Evolutionary conservation across 495 filamentous ascomycete species (phyloP).

Genomic region (Lasiosphaeria hispida): DNA sequence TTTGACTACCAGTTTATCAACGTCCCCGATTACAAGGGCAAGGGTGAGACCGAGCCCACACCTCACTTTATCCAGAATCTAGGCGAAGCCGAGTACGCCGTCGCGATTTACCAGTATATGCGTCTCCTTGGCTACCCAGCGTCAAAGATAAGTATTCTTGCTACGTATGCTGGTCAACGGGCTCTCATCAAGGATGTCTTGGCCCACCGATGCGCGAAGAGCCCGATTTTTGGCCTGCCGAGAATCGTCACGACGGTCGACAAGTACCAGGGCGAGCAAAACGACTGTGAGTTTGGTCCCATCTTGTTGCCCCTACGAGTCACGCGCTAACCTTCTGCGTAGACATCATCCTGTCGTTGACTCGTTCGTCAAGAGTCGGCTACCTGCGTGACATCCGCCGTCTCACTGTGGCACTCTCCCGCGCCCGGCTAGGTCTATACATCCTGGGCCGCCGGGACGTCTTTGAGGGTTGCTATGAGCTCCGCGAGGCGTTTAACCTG

Average conservation of each 20-base stretch:
- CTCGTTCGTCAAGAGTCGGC: slow-evolving; percentile 83
- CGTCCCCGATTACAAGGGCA: slow-evolving; percentile 89
- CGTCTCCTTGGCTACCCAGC: slow-evolving; percentile 94
- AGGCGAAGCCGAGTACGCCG: slow-evolving; percentile 94
- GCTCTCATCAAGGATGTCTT: slow-evolving; percentile 89
- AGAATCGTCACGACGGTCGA: slow-evolving; percentile 92
- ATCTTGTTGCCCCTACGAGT: background rate
- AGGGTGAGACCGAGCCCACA: slow-evolving; percentile 84
- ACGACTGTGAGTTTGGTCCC: slow-evolving; percentile 73
- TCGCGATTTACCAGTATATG: slow-evolving; percentile 97
- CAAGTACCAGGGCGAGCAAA: slow-evolving; percentile 99
- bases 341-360: slow-evolving; percentile 93
- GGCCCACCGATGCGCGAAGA: slow-evolving; percentile 77
- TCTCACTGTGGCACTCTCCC: slow-evolving; percentile 93
- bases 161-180: slow-evolving; percentile 92
- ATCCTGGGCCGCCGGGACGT: slow-evolving; percentile 87
- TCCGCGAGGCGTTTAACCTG: slow-evolving; percentile 77
- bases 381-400: slow-evolving; percentile 93
- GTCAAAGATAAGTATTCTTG: slow-evolving; percentile 82
- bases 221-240: slow-evolving; percentile 84
- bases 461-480: slow-evolving; percentile 85
- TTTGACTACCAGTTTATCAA: slow-evolving; percentile 98
- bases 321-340: slow-evolving; percentile 14
- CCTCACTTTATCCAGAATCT: slow-evolving; percentile 97
- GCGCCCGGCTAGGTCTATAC: slow-evolving; percentile 88